Base-by-base conservation (phyloP, 129 eudicot species). In the sunflower (Helianthus annuus) region DNA sequence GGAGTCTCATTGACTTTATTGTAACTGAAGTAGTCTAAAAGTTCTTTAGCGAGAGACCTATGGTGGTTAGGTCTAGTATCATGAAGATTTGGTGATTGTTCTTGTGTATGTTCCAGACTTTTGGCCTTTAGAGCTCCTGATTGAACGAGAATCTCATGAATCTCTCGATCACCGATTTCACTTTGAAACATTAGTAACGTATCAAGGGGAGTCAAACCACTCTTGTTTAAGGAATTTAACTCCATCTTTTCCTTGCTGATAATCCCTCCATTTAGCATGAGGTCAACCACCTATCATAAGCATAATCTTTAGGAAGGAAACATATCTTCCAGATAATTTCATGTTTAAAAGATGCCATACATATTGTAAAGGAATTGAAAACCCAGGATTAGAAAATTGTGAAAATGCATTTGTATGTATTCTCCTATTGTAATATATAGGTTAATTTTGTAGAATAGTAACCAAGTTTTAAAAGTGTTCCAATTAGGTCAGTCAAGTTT, bases 1-100 rank as follows among this genome's bases (percentile, higher is more conserved):
- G 85, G 85, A 40, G 85, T 80, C 52, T 83, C 87, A 54, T 73
- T 77, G 1, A 54, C 46, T 8, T 48, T 55, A 24, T 73, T 62
- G 58, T 72, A 73, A 13, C 57, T 80, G 72, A 80, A 80, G 73
- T 69, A 73, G 16, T 76, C 68, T 0, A 62, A 14, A 51, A 80
- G 7, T 2, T 17, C 65, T 17, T 16, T 55, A 40, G 59, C n/a
- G 10, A 71, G 68, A 39, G 77, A 68, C 27, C 22, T 39, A 17
- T 22, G 22, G 58, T 45, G 56, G 7, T 17, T 27, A 13, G 12
- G 49, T 45, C 32, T 24, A 22, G 65, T 60, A 45, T 40, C 39
- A 19, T 11, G n/a, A 15, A 13, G 64, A 44, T 60, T 45, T 60
- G 42, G 36, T 39, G 46, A 17, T 75, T 68, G 29, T 64, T 45